These are phyloP conservation scores for Pichia membranifaciens DNA, from an alignment of 805 yeast genomes.

Conservation along the genomic window DNA sequence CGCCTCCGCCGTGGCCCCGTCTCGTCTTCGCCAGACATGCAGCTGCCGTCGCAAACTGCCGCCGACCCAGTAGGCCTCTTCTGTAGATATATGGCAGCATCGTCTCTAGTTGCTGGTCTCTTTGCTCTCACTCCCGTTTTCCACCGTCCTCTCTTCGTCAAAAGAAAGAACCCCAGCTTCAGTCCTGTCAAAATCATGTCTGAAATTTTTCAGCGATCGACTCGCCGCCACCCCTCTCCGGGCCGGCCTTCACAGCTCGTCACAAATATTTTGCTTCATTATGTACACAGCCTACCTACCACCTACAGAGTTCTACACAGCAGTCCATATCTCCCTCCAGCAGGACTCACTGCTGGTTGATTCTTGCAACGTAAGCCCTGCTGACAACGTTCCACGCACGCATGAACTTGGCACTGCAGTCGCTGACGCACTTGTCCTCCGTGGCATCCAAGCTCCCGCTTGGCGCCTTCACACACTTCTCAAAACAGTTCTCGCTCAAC, in stretches of 20 bases:
- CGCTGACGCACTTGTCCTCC: conserved; percentile 64
- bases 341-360: conserved; percentile 27
- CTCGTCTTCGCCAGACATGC: not conserved
- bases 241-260: too few species aligned
- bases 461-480: conserved; percentile 66
- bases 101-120: too few species aligned
- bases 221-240: too few species aligned
- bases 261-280: too few species aligned
- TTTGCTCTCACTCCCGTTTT: too few species aligned
- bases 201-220: too few species aligned
- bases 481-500: conserved; percentile 81
- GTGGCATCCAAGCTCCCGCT: conserved; percentile 38
- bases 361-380: conserved; percentile 67
- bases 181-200: too few species aligned
- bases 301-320: too few species aligned
- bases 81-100: too few species aligned
- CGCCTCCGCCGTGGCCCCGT: not conserved
- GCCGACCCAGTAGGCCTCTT: not conserved
- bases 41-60: not conserved
- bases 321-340: too few species aligned
- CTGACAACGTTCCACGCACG: conserved; percentile 85
- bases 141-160: too few species aligned
- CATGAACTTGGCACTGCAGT: conserved; percentile 84
- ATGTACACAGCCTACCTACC: too few species aligned
- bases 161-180: not conserved